Evolutionary conservation across 2,329 filamentous ascomycete genomes (phyloP).

Genomic region (Claviceps capensis): DNA sequence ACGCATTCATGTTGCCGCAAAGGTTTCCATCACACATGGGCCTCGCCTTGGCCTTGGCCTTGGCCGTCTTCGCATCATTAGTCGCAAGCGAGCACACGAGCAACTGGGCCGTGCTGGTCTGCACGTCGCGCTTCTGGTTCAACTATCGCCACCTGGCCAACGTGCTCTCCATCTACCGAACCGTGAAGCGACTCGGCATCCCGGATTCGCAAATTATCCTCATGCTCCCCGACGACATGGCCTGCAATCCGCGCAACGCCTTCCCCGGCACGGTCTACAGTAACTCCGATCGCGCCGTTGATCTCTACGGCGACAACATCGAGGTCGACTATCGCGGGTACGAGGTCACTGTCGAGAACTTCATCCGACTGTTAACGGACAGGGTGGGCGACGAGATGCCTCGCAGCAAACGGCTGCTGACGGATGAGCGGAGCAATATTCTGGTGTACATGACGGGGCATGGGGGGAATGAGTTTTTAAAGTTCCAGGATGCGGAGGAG

Average conservation of each 20-base stretch:
- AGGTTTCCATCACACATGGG: constrained; percentile 28
- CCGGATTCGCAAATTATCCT: constrained; percentile 98
- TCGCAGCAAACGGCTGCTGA: constrained; percentile 81
- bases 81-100: constrained; percentile 71
- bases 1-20: constrained; percentile 31
- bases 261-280: constrained; percentile 98
- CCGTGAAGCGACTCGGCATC: constrained; percentile 93
- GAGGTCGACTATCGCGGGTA: constrained; percentile 98
- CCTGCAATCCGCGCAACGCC: constrained; percentile 95
- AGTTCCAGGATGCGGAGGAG: constrained; percentile 96
- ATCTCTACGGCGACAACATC: constrained; percentile 96
- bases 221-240: constrained; percentile 99
- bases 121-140: constrained; percentile 98
- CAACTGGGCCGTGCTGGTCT: constrained; percentile 98
- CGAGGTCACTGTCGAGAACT: constrained; percentile 97
- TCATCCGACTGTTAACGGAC: constrained; percentile 89
- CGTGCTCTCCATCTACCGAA: constrained; percentile 92
- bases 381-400: constrained; percentile 91
- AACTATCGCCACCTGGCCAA: constrained; percentile 98
- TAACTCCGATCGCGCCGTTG: constrained; percentile 88
- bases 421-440: constrained; percentile 92
- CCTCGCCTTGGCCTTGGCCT: constrained; percentile 31
- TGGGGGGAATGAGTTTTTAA: constrained; percentile 92
- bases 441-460: constrained; percentile 99
- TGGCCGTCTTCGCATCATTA: constrained; percentile 30